Conservation (phyloP, 352 stramenopile genomes). For the Phytophthora foliorum region DNA sequence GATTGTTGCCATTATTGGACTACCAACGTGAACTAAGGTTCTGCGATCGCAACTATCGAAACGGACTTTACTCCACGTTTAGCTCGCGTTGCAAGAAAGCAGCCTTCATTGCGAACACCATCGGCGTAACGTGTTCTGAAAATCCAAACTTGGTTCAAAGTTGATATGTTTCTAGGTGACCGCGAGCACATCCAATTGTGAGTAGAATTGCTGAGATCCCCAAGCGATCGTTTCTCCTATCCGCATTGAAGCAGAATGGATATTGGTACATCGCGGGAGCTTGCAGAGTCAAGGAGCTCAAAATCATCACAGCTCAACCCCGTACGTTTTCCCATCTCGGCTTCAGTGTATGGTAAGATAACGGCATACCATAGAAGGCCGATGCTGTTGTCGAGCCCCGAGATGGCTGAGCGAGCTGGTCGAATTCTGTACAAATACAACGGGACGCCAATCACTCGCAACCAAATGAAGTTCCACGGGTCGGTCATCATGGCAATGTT, state of each 20-base stretch:
- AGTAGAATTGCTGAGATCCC: too few relatives aligned
- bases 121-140: too few relatives aligned
- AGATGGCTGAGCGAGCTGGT: not conserved
- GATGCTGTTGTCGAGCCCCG: not conserved
- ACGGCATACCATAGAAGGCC: conserved; percentile 13
- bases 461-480: conserved; percentile 47
- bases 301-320: conserved; percentile 29
- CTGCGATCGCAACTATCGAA: not conserved
- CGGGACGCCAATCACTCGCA: conserved; percentile 36
- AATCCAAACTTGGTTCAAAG: too few relatives aligned
- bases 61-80: not conserved
- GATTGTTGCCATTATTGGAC: not conserved
- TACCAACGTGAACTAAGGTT: not conserved
- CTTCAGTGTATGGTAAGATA: conserved; percentile 39
- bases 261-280: conserved; percentile 31
- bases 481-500: conserved; percentile 63
- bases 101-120: too few relatives aligned
- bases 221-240: not conserved
- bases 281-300: conserved; percentile 27
- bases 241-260: conserved; percentile 19
- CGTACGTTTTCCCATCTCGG: conserved; percentile 39
- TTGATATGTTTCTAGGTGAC: too few relatives aligned
- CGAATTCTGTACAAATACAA: conserved; percentile 45
- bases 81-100: not conserved
- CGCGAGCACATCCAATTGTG: too few relatives aligned